Conservation (phyloP, 495 filamentous ascomycete species). For the Penicillium riverlandense region DNA sequence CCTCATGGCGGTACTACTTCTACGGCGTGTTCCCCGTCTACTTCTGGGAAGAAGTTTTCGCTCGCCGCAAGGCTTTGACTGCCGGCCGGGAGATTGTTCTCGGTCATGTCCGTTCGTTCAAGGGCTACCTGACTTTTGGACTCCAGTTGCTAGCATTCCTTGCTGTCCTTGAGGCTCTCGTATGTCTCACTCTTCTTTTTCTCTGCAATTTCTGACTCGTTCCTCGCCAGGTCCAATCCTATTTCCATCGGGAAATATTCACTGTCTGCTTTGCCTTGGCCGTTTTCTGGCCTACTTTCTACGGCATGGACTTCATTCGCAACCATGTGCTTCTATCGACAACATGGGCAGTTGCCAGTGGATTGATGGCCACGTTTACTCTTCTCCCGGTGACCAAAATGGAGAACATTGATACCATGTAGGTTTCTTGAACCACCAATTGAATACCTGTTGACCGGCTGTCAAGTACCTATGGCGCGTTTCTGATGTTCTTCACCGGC, state of each 20-base stretch:
- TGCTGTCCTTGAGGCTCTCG: conserved; percentile 72
- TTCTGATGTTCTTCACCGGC: conserved; percentile 73
- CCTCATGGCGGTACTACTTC: conserved; percentile 80
- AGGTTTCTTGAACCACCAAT: conserved; percentile 20
- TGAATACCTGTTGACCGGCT: not conserved
- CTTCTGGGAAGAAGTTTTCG: conserved; percentile 97
- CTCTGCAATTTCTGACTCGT: not conserved
- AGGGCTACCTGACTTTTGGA: conserved; percentile 42
- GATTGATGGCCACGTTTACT: conserved; percentile 85
- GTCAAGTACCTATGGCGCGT: conserved; percentile 63
- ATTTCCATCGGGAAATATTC: conserved; percentile 84
- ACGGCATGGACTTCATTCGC: conserved; percentile 65
- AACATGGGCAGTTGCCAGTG: conserved; percentile 71
- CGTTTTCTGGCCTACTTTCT: conserved; percentile 68
- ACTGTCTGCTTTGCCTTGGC: conserved; percentile 71
- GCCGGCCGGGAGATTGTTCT: conserved; percentile 65
- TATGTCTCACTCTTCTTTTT: conserved; percentile 35
- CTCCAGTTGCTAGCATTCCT: conserved; percentile 61
- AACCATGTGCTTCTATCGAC: conserved; percentile 53
- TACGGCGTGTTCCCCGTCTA: conserved; percentile 87
- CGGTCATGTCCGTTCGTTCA: conserved; percentile 53
- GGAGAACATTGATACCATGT: conserved; percentile 76
- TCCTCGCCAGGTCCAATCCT: conserved; percentile 59
- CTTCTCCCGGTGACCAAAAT: conserved; percentile 78
- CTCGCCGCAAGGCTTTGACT: conserved; percentile 59